Percentiles rank a stretch among this genome's conserved stretches.
phyloP scores from a whole-genome alignment of 768 basidiomycete species.

The Suillus variegatus region DNA sequence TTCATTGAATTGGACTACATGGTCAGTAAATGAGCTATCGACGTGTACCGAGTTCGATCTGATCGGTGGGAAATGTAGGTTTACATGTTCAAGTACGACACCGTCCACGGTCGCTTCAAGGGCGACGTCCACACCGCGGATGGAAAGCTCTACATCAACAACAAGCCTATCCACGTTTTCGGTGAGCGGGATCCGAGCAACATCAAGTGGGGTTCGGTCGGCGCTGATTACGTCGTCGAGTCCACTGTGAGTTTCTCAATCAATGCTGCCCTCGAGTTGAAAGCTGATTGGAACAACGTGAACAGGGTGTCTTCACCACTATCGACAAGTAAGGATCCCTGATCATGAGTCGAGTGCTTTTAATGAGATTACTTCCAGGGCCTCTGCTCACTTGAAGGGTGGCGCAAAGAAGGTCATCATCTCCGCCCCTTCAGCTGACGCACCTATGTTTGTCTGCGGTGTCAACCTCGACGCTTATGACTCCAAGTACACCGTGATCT shows the following conservation, averaged over 20 bases:
- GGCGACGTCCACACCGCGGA: conserved; percentile 81
- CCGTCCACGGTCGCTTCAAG: conserved; percentile 91
- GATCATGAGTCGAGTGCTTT: conserved; percentile 7
- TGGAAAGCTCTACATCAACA: conserved; percentile 87
- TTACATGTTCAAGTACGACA: conserved; percentile 99
- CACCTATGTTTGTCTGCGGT: conserved; percentile 92
- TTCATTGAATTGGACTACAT: conserved; percentile 98
- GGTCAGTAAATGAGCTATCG: conserved; percentile 46
- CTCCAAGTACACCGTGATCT: conserved; percentile 88
- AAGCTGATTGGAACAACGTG: conserved; percentile 15
- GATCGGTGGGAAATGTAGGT: conserved; percentile 47
- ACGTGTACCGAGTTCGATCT: conserved; percentile 6
- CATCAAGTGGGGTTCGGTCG: conserved; percentile 80
- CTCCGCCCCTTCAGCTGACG: conserved; percentile 97
- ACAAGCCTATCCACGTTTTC: conserved; percentile 75
- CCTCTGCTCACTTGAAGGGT: conserved; percentile 91
- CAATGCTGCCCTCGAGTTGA: neutral
- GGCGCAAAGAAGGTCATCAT: conserved; percentile 99
- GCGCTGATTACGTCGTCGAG: conserved; percentile 94
- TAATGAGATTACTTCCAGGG: conserved; percentile 44
- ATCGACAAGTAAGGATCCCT: conserved; percentile 65
- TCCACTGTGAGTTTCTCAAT: conserved; percentile 66
- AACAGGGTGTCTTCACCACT: conserved; percentile 95
- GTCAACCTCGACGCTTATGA: conserved; percentile 96
- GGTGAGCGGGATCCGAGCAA: conserved; percentile 83